phyloP scores from a whole-genome alignment of 2,329 filamentous ascomycete species.

The Fusarium incarnatum region DNA sequence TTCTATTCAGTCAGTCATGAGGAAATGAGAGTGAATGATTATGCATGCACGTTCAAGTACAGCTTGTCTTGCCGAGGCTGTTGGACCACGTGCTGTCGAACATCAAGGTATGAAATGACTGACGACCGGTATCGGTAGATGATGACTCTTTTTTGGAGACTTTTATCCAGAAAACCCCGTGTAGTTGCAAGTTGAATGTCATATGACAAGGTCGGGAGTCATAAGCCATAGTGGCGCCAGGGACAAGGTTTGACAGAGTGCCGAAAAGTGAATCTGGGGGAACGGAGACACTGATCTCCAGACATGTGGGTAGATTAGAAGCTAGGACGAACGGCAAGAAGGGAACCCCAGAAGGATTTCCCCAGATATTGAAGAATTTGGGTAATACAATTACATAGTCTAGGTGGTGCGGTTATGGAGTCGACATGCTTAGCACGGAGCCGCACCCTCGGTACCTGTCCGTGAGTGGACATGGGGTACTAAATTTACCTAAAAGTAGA shows the following conservation, averaged over 20 bases:
- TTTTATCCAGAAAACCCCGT: not conserved
- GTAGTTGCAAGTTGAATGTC: slow-evolving; percentile 16
- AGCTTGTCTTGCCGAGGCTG: slow-evolving; percentile 23
- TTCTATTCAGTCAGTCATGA: slow-evolving; percentile 12
- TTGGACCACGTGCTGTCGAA: slow-evolving; percentile 17
- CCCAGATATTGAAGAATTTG: slow-evolving; percentile 24
- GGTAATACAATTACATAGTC: not conserved
- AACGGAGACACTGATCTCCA: slow-evolving; percentile 31
- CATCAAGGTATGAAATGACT: slow-evolving; percentile 7
- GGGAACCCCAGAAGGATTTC: slow-evolving; percentile 6
- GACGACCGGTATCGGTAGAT: slow-evolving; percentile 37
- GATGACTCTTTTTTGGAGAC: slow-evolving; percentile 11
- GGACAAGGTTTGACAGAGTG: slow-evolving; percentile 20
- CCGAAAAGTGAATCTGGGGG: slow-evolving; percentile 33
- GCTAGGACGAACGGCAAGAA: slow-evolving; percentile 44
- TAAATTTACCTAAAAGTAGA: slow-evolving; percentile 8
- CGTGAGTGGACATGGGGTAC: slow-evolving; percentile 32
- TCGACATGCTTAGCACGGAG: slow-evolving; percentile 36
- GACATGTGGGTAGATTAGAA: slow-evolving; percentile 11
- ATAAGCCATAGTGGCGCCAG: slow-evolving; percentile 16
- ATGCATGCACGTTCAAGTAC: not conserved
- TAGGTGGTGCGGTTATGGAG: slow-evolving; percentile 14
- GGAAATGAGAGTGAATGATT: not conserved
- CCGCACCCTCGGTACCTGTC: slow-evolving; percentile 44
- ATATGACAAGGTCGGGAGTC: slow-evolving; percentile 8